Evolutionary conservation across 2,329 filamentous ascomycete genomes (phyloP).

Genomic region (Ophiocordyceps camponoti-saundersi): DNA sequence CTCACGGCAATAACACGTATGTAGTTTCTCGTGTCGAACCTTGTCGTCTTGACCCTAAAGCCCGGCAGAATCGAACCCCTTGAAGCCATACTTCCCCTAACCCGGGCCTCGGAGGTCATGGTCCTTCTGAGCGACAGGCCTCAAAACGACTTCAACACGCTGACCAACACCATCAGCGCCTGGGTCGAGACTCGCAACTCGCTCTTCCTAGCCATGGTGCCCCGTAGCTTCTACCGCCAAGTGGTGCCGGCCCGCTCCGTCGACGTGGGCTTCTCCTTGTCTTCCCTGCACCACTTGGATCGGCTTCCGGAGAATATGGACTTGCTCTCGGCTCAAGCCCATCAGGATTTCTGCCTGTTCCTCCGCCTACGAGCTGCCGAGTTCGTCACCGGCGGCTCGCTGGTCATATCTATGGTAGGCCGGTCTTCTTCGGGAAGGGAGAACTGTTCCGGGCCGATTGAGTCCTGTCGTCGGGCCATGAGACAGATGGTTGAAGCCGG

Average conservation of each 20-base stretch:
- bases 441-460: background rate
- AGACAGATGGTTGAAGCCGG: background rate
- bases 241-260: background rate
- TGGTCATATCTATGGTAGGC: background rate
- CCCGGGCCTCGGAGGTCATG: background rate
- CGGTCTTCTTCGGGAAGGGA: background rate
- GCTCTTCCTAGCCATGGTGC: slow-evolving; percentile 1
- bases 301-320: background rate
- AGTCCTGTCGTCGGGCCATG: background rate
- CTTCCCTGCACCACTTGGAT: background rate
- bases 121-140: background rate
- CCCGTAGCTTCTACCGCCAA: slow-evolving; percentile 1
- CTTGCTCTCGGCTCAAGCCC: background rate
- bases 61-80: background rate
- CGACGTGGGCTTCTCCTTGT: background rate
- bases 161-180: background rate
- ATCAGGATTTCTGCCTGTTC: background rate
- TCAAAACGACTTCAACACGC: slow-evolving; percentile 1
- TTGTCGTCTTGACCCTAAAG: background rate
- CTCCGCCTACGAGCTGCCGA: background rate
- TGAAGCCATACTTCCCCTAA: background rate
- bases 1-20: slow-evolving; percentile 1
- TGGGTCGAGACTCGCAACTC: background rate
- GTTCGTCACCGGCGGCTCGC: background rate
- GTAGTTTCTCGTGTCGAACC: background rate